A percentile compares a stretch with the other conserved stretches of the same genome.
These are phyloP conservation scores for Leccinum boreale DNA, from an alignment of 768 basidiomycete genomes.

Conservation along the genomic window DNA sequence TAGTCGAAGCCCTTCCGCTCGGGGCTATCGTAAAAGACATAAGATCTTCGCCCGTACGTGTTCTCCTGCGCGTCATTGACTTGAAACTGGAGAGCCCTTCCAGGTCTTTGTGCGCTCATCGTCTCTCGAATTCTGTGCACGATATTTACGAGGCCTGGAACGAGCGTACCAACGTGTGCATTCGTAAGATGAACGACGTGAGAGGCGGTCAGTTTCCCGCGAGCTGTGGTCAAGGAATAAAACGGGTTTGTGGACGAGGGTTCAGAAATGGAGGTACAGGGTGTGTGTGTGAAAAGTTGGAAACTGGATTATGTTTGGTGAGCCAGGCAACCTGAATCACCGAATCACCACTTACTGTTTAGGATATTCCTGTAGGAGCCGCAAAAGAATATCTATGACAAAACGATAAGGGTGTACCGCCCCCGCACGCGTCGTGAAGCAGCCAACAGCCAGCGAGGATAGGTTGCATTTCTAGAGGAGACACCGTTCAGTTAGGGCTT, in stretches of 20 bases:
- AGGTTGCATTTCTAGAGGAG: conserved; percentile 47
- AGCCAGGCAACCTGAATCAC: conserved; percentile 1
- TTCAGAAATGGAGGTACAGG: conserved; percentile 36
- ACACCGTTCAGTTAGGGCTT: not conserved
- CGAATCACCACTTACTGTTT: conserved; percentile 29
- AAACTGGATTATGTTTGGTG: conserved; percentile 24
- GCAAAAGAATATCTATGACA: conserved; percentile 55
- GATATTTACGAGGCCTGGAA: conserved; percentile 38
- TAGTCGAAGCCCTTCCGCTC: conserved; percentile 53
- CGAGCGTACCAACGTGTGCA: conserved; percentile 46
- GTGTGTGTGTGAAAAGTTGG: conserved; percentile 43
- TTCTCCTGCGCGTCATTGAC: conserved; percentile 1
- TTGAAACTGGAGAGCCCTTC: conserved; percentile 30
- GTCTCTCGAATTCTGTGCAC: conserved; percentile 41
- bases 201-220: conserved; percentile 37
- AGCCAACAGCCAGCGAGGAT: conserved; percentile 43
- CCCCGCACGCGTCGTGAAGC: conserved; percentile 52
- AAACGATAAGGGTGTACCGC: conserved; percentile 70
- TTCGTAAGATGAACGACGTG: conserved; percentile 56
- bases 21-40: conserved; percentile 51
- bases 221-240: conserved; percentile 42
- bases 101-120: conserved; percentile 66
- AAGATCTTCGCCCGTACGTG: conserved; percentile 47
- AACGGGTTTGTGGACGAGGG: conserved; percentile 18
- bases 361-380: conserved; percentile 48